These are phyloP conservation scores for Oryza meridionalis DNA, from an alignment of 176 grass and related monocot species.

Conservation along the genomic window DNA sequence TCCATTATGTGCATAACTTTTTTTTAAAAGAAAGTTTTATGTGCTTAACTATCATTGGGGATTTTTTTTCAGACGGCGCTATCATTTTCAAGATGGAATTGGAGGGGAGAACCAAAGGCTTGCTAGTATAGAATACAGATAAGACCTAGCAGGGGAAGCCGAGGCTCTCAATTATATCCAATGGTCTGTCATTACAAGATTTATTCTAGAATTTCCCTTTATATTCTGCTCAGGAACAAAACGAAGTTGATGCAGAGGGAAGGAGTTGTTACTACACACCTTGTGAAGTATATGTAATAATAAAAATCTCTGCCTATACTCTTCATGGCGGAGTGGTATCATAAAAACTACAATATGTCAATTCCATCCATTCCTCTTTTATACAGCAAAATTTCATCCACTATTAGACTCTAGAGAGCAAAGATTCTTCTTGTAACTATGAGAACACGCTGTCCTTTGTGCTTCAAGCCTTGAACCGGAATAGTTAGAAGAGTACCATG, in stretches of 20 bases:
- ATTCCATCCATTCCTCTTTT: background rate
- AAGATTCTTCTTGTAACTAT: constrained; percentile 6
- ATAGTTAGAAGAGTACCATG: no score
- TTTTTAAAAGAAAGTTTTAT: no score
- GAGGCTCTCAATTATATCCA: background rate
- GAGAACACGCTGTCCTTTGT: background rate
- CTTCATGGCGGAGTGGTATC: background rate
- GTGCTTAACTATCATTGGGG: background rate
- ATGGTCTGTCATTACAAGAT: background rate
- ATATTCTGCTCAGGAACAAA: constrained; percentile 7
- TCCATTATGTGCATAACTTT: background rate
- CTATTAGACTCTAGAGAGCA: background rate
- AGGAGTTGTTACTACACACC: constrained; percentile 8
- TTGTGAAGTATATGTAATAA: constrained; percentile 19
- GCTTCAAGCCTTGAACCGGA: no score
- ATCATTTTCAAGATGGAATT: background rate
- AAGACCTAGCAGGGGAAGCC: background rate
- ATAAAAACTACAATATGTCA: background rate
- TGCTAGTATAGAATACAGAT: constrained; percentile 4
- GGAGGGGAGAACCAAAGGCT: background rate
- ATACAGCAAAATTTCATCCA: background rate
- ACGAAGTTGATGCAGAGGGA: constrained; percentile 6
- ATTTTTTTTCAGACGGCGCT: constrained; percentile 21
- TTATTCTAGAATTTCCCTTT: constrained; percentile 3
- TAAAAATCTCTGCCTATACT: background rate